These are phyloP conservation scores for Lentinus brumalis DNA, from an alignment of 768 basidiomycete species.

Conservation along the genomic window DNA sequence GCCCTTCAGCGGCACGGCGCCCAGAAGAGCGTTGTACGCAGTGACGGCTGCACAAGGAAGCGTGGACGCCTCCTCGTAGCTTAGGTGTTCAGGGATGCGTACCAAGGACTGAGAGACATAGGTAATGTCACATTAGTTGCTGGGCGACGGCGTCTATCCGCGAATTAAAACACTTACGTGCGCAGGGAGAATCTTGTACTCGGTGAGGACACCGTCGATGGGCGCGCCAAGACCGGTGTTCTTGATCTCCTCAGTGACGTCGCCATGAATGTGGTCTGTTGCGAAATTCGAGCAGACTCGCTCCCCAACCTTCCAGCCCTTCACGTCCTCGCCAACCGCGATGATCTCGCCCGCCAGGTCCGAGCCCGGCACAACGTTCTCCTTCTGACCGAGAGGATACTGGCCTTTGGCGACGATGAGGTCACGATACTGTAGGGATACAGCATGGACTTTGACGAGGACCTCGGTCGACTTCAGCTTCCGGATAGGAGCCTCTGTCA, in stretches of 20 bases:
- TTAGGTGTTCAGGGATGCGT: conserved; percentile 54
- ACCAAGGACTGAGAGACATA: conserved; percentile 38
- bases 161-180: conserved; percentile 33
- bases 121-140: not conserved
- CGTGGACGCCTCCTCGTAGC: conserved; percentile 65
- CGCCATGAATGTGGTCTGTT: conserved; percentile 49
- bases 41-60: conserved; percentile 66
- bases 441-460: conserved; percentile 56
- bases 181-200: conserved; percentile 54
- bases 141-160: not conserved
- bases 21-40: conserved; percentile 61
- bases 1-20: conserved; percentile 51
- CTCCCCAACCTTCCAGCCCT: conserved; percentile 54
- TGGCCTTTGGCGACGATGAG: conserved; percentile 41
- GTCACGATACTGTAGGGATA: conserved; percentile 58
- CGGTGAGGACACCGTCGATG: conserved; percentile 53
- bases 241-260: conserved; percentile 38
- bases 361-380: conserved; percentile 35
- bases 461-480: conserved; percentile 49
- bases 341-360: conserved; percentile 65
- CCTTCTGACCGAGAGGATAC: conserved; percentile 41
- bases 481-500: conserved; percentile 29
- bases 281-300: conserved; percentile 58
- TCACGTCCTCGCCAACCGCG: conserved; percentile 42
- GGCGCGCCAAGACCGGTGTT: conserved; percentile 47